Percentiles rank a stretch among this genome's conserved stretches.
These are phyloP conservation scores for Lumnitzera littorea DNA, from an alignment of 345 rosid species.

Conservation along the genomic window DNA sequence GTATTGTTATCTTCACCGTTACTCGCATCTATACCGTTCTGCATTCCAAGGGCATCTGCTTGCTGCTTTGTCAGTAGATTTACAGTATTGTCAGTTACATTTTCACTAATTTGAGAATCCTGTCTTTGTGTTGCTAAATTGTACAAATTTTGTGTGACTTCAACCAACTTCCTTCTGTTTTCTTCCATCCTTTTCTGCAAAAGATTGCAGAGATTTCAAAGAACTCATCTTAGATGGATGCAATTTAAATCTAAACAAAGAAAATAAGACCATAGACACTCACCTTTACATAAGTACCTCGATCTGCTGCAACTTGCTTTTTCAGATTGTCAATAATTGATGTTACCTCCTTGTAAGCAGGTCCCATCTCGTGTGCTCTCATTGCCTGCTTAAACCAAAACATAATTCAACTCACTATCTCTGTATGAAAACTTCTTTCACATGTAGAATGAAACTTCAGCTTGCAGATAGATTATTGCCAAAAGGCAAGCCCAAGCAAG, in stretches of 20 bases:
- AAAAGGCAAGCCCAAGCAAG: too few species aligned
- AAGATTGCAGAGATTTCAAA: constrained; percentile 2
- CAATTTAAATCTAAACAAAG: constrained; percentile 10
- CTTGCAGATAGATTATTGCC: too few species aligned
- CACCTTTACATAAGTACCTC: constrained; percentile 62
- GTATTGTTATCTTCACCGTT: constrained; percentile 39
- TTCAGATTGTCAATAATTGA: constrained; percentile 57
- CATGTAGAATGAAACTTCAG: background rate
- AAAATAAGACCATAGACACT: background rate
- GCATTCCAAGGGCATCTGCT: constrained; percentile 56
- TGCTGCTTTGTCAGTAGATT: constrained; percentile 78
- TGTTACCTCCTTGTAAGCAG: constrained; percentile 35
- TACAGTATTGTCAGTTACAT: constrained; percentile 18
- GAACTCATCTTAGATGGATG: background rate
- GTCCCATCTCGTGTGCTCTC: constrained; percentile 18
- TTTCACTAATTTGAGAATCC: constrained; percentile 22
- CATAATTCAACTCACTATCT: background rate
- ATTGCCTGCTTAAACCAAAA: constrained; percentile 18
- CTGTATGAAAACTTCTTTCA: background rate
- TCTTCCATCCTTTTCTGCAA: constrained; percentile 74
- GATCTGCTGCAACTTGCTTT: constrained; percentile 57
- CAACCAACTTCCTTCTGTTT: constrained; percentile 53
- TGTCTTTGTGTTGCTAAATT: constrained; percentile 51
- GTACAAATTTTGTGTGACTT: constrained; percentile 42
- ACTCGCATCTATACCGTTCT: constrained; percentile 42